phyloP scores from a whole-genome alignment of 2,329 filamentous ascomycete species.

The Colletotrichum abscissum region DNA sequence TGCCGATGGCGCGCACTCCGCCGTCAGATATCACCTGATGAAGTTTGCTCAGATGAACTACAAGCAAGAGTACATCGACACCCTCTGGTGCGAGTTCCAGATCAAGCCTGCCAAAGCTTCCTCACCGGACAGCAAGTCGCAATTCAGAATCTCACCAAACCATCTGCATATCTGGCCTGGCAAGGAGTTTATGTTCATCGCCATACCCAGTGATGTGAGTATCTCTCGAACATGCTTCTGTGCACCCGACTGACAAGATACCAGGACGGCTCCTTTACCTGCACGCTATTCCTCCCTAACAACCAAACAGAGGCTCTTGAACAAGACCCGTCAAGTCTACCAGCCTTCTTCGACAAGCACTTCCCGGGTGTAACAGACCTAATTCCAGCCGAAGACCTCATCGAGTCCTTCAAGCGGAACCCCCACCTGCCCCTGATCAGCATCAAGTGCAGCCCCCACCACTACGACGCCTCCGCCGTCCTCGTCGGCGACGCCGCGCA shows the following conservation, averaged over 20 bases:
- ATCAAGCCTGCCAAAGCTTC: slow-evolving; percentile 70
- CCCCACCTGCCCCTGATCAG: slow-evolving; percentile 93
- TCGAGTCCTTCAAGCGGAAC: slow-evolving; percentile 81
- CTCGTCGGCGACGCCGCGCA: slow-evolving; percentile 95
- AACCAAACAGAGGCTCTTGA: slow-evolving; percentile 77
- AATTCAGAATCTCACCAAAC: slow-evolving; percentile 87
- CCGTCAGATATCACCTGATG: slow-evolving; percentile 93
- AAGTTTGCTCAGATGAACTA: slow-evolving; percentile 93
- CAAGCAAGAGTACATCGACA: slow-evolving; percentile 94
- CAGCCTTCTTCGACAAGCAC: slow-evolving; percentile 81
- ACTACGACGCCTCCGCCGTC: slow-evolving; percentile 80
- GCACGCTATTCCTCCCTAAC: slow-evolving; percentile 89
- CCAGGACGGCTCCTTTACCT: slow-evolving; percentile 91
- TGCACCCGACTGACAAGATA: slow-evolving; percentile 23
- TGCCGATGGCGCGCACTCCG: slow-evolving; percentile 94
- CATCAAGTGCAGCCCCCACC: slow-evolving; percentile 92
- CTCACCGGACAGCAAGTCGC: slow-evolving; percentile 43
- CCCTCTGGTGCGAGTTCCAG: slow-evolving; percentile 95
- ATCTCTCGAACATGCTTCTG: background rate
- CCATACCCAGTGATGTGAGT: slow-evolving; percentile 78
- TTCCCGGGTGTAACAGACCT: slow-evolving; percentile 87
- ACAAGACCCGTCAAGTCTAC: slow-evolving; percentile 66
- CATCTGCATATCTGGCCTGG: slow-evolving; percentile 98
- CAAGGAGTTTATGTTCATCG: slow-evolving; percentile 97
- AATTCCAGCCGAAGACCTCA: slow-evolving; percentile 75